phyloP scores from a whole-genome alignment of 2,329 filamentous ascomycete genomes.

The Paecilomyces variotii region DNA sequence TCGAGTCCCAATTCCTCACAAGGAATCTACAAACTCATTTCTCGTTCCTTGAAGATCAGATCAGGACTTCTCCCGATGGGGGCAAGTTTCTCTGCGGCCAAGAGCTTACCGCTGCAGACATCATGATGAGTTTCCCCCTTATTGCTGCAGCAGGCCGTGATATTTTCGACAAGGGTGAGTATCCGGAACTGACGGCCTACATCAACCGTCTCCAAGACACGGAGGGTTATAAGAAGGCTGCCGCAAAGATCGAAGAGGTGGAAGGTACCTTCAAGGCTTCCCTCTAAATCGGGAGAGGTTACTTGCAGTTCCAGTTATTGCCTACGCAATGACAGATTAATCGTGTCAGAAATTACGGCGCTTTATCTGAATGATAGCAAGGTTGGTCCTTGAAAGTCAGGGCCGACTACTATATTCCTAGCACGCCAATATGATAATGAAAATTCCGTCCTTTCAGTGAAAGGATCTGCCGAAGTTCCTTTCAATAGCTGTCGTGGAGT shows the following conservation, averaged over 20 bases:
- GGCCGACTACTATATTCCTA: not conserved
- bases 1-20: conserved; percentile 32
- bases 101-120: conserved; percentile 38
- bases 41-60: conserved; percentile 37
- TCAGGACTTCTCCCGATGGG: conserved; percentile 33
- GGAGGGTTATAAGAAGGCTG: conserved; percentile 32
- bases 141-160: conserved; percentile 28
- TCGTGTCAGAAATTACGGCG: not conserved
- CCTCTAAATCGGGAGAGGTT: not conserved
- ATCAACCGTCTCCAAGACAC: conserved; percentile 25
- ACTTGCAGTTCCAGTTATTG: not conserved
- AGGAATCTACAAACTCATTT: conserved; percentile 36
- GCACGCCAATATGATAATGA: not conserved
- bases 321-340: not conserved
- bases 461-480: not conserved
- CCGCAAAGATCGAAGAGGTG: conserved; percentile 33
- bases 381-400: not conserved
- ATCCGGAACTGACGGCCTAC: conserved; percentile 31
- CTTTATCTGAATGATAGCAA: not conserved
- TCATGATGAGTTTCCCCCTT: conserved; percentile 40
- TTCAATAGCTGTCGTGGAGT: not conserved
- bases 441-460: not conserved
- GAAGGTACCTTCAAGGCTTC: conserved; percentile 23
- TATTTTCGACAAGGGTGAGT: conserved; percentile 26
- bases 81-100: conserved; percentile 32